Percentiles rank a stretch among this genome's conserved stretches.
Evolutionary conservation across 116 monocot species (phyloP).

Genomic region (Phalaenopsis hybrid): DNA sequence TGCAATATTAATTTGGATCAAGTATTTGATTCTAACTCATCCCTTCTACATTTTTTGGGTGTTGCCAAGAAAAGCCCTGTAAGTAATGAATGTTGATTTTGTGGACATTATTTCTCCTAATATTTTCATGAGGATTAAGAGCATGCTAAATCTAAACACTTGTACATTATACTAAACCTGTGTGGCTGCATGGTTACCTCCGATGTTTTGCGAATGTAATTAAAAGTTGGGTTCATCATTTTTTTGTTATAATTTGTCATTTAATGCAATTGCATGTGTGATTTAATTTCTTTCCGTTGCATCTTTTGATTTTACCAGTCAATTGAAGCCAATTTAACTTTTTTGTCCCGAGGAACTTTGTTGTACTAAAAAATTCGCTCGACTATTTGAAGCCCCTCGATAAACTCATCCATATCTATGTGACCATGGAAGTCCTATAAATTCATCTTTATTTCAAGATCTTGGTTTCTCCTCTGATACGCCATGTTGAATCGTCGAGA

Average conservation of each 20-base stretch:
- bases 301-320: background rate
- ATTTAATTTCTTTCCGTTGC: background rate
- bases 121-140: background rate
- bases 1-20: background rate
- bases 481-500: too few species aligned
- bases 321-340: too few species aligned
- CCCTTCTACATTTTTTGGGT: background rate
- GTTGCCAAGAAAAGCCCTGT: too few species aligned
- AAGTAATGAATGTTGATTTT: too few species aligned
- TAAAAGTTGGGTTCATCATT: background rate
- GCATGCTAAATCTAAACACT: background rate
- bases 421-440: too few species aligned
- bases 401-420: too few species aligned
- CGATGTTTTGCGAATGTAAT: background rate
- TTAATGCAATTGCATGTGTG: background rate
- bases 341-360: too few species aligned
- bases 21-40: background rate
- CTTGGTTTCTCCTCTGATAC: too few species aligned
- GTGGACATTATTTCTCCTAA: background rate
- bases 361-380: too few species aligned
- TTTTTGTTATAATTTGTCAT: background rate
- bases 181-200: background rate
- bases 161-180: background rate
- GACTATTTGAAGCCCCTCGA: too few species aligned
- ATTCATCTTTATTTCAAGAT: too few species aligned